These are phyloP conservation scores for Quillaja saponaria DNA, from an alignment of 306 rosid species.

Conservation along the genomic window DNA sequence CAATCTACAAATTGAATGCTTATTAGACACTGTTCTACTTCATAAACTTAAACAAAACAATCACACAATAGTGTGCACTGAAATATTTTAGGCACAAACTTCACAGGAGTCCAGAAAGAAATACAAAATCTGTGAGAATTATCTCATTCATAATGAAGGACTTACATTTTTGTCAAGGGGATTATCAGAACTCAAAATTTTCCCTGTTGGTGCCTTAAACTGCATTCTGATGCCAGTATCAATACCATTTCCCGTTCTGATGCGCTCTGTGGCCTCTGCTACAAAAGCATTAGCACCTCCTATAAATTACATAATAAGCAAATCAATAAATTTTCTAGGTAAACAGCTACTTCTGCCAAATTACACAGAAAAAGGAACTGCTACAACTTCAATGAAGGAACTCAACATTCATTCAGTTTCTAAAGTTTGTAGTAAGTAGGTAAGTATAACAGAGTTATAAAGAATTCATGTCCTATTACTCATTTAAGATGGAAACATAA, in stretches of 20 bases:
- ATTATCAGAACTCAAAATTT: conserved; percentile 56
- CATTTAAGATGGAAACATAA: conserved; percentile 5
- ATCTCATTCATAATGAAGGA: neutral
- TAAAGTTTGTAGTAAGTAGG: too few species aligned
- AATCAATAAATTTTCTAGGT: neutral
- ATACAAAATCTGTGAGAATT: neutral
- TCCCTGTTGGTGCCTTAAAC: conserved; percentile 59
- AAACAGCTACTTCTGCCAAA: neutral
- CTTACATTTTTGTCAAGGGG: conserved; percentile 76
- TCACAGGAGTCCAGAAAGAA: conserved; percentile 8
- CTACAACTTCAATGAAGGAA: neutral
- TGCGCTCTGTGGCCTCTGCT: conserved; percentile 58
- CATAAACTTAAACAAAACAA: conserved; percentile 9
- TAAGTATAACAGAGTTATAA: too few species aligned
- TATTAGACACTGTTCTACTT: conserved; percentile 16
- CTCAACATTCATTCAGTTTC: neutral
- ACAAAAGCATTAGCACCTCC: conserved; percentile 43
- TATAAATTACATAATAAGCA: conserved; percentile 24
- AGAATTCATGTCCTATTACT: neutral
- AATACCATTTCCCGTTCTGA: conserved; percentile 53
- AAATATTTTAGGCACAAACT: conserved; percentile 5
- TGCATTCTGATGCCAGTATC: conserved; percentile 71
- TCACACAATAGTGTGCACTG: conserved; percentile 6
- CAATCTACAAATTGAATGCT: conserved; percentile 49
- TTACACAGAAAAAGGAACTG: neutral